Conservation (phyloP, 106 monocot genomes). For the Posidonia australis region DNA sequence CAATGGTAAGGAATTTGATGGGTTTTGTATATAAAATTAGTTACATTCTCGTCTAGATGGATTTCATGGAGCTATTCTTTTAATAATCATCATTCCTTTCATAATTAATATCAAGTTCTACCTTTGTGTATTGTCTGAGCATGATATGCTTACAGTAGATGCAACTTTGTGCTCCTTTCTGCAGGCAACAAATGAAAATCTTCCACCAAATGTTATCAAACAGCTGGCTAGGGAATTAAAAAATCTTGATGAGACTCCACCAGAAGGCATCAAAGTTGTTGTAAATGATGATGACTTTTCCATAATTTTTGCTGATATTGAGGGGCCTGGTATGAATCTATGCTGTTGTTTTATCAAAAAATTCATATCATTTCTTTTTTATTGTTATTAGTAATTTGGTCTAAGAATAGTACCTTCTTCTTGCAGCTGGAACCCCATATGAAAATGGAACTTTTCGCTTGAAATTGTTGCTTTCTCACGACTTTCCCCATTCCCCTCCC, state of each 20-base stretch:
- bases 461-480: slow-evolving; percentile 74
- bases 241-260: slow-evolving; percentile 79
- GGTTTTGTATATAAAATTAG: too few species aligned
- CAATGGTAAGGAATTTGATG: too few species aligned
- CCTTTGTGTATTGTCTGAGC: too few species aligned
- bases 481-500: slow-evolving; percentile 91
- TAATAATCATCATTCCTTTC: too few species aligned
- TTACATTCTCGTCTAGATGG: too few species aligned
- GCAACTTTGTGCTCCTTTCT: neutral
- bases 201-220: slow-evolving; percentile 90
- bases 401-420: neutral
- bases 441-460: slow-evolving; percentile 92
- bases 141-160: too few species aligned
- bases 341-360: neutral
- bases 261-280: slow-evolving; percentile 86
- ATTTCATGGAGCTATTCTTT: too few species aligned
- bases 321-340: slow-evolving; percentile 62
- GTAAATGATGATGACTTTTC: slow-evolving; percentile 94
- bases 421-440: slow-evolving; percentile 70
- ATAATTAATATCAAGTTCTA: too few species aligned
- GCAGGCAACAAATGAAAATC: slow-evolving; percentile 87
- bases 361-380: neutral
- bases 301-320: slow-evolving; percentile 88
- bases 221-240: slow-evolving; percentile 87
- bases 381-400: neutral